Evolutionary conservation across 305 asterid species (phyloP).

Genomic region (Rubia peregrina): DNA sequence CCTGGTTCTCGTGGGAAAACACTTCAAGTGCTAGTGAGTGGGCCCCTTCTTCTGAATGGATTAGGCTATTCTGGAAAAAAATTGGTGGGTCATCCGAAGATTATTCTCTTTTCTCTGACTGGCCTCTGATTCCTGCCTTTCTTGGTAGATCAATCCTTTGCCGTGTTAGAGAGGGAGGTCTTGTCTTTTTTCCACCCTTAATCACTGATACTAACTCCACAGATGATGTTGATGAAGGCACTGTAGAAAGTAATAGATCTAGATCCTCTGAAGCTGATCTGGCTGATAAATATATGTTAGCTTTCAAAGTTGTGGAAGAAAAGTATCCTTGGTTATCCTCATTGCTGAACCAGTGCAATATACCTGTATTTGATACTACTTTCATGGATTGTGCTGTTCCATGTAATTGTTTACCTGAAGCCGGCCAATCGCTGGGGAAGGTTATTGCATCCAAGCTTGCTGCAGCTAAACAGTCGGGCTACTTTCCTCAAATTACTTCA

Average conservation of each 20-base stretch:
- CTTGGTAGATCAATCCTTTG: slow-evolving; percentile 94
- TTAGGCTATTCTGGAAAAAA: slow-evolving; percentile 81
- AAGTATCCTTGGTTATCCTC: slow-evolving; percentile 83
- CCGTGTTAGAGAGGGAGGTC: slow-evolving; percentile 70
- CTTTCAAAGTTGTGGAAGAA: slow-evolving; percentile 43
- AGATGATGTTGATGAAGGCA: slow-evolving; percentile 31
- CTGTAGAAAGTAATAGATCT: slow-evolving; percentile 33
- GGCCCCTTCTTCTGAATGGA: slow-evolving; percentile 89
- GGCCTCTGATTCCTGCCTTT: slow-evolving; percentile 97
- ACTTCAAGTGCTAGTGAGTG: slow-evolving; percentile 53
- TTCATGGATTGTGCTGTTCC: slow-evolving; percentile 77
- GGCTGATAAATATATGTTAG: slow-evolving; percentile 36
- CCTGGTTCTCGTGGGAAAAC: slow-evolving; percentile 96
- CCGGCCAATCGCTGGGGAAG: slow-evolving; percentile 67
- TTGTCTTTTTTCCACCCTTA: slow-evolving; percentile 69
- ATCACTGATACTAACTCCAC: slow-evolving; percentile 26
- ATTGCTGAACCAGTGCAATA: slow-evolving; percentile 72
- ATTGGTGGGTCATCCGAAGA: slow-evolving; percentile 57
- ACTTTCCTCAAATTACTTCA: slow-evolving; percentile 57
- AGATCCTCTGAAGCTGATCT: slow-evolving; percentile 37
- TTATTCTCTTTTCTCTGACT: slow-evolving; percentile 73
- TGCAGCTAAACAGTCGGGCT: slow-evolving; percentile 81
- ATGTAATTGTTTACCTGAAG: slow-evolving; percentile 61
- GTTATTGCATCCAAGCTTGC: slow-evolving; percentile 67
- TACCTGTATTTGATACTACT: slow-evolving; percentile 73